Conservation (phyloP, 208 protist genomes). For the Leishmania mexicana region DNA sequence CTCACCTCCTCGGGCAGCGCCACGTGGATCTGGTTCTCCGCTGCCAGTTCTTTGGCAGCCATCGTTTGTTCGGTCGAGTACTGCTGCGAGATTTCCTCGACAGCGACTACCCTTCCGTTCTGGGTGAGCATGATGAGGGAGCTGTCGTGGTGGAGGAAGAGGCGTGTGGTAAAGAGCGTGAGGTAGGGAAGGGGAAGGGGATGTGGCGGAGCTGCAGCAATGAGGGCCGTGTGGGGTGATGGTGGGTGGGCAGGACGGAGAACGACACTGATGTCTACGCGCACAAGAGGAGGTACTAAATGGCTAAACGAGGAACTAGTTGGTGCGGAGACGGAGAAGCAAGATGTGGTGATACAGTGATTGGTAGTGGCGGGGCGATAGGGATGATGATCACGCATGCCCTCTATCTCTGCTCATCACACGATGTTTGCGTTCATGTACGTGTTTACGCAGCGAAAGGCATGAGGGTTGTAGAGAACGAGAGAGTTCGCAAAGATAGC, state of each 20-base stretch:
- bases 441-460: too few relatives aligned
- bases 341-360: neutral
- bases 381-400: neutral
- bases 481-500: neutral
- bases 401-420: neutral
- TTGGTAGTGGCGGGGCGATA: neutral
- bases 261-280: neutral
- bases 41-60: neutral
- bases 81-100: neutral
- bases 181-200: neutral
- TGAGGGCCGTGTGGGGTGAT: neutral
- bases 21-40: neutral
- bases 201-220: neutral
- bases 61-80: neutral
- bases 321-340: neutral
- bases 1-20: slow-evolving; percentile 1
- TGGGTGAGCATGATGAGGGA: neutral
- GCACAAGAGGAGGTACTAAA: neutral
- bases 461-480: neutral
- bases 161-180: neutral
- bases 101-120: neutral
- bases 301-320: neutral
- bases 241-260: neutral
- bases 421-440: neutral
- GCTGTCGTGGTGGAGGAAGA: neutral